Conservation (phyloP, 768 basidiomycete species). For the Lactarius indigo region DNA sequence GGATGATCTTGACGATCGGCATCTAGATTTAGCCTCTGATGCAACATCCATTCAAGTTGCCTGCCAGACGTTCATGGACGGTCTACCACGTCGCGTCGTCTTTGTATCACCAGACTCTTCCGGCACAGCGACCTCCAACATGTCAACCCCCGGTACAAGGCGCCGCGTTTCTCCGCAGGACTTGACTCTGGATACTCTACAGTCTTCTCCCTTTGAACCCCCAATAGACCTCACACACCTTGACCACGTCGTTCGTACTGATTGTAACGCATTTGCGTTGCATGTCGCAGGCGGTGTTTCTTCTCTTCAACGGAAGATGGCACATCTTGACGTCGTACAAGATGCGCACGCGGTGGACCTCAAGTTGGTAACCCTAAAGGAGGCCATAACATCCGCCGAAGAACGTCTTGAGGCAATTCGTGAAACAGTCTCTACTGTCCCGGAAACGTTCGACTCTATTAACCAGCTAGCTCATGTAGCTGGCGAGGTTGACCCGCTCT, state of each 20-base stretch:
- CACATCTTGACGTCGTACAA: constrained; percentile 13
- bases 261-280: constrained; percentile 68
- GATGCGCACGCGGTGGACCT: constrained; percentile 16
- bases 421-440: constrained; percentile 33
- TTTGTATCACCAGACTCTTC: constrained; percentile 45
- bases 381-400: constrained; percentile 12
- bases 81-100: constrained; percentile 49
- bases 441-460: constrained; percentile 32
- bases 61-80: constrained; percentile 47
- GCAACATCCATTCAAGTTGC: constrained; percentile 39
- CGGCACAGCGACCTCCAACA: constrained; percentile 18
- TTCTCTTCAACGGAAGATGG: constrained; percentile 26
- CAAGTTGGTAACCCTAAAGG: constrained; percentile 10
- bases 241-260: constrained; percentile 63
- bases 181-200: constrained; percentile 36
- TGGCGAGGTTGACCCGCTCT: constrained; percentile 36
- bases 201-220: constrained; percentile 36
- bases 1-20: constrained; percentile 32
- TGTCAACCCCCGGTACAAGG: constrained; percentile 31
- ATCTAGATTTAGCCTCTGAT: constrained; percentile 36
- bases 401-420: constrained; percentile 41
- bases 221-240: constrained; percentile 57
- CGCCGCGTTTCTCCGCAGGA: constrained; percentile 38
- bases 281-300: constrained; percentile 27
- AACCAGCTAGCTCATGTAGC: constrained; percentile 38